Base-by-base conservation (phyloP, 345 rosid species). In the Heritiera fomes region DNA sequence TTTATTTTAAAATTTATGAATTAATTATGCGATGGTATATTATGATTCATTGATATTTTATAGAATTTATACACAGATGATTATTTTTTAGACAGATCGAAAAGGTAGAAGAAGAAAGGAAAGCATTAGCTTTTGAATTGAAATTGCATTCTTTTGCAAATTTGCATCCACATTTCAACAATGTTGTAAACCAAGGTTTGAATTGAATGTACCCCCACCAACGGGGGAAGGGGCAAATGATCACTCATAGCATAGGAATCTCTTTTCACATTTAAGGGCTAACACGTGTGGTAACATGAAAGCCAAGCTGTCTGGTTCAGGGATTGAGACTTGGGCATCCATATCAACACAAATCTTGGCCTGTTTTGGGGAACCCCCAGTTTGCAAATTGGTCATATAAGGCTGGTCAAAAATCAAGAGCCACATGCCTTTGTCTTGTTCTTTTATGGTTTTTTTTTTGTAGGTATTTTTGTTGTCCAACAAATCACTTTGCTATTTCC, bases 231-330 rank as follows among this genome's bases (percentile, higher is more conserved):
- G 10, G 18, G 6, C 45, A 67, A 41, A 53, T 56, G 32, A n/a
- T 55, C 12, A 68, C 66, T 15, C 20, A 77, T 4, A 34, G 38
- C 43, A 41, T 11, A 20, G 49, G 46, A 40, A 49, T 41, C 17
- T 66, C 64, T 6, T 72, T 80, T 74, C 52, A 43, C 67, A 80
- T 76, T 86, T 55, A 76, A 47, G 75, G 45, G 69, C 67, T 11
- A 52, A 82, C 84, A 86, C 87, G 87, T 82, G 86, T 63, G 85
- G 50, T 53, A 30, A 40, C 45, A 55, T 50, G 49, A 66, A 74
- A 43, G 75, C 73, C 82, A 66, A 78, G 49, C 43, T 77, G 80
- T 71, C 81, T 67, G 66, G 18, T 61, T 68, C 59, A 12, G 72
- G 59, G 73, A 52, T 38, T 65, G 62, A 23, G 73, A 77, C 79